Conservation (phyloP, 2,329 filamentous ascomycete species). For the Aspergillus nomiae region DNA sequence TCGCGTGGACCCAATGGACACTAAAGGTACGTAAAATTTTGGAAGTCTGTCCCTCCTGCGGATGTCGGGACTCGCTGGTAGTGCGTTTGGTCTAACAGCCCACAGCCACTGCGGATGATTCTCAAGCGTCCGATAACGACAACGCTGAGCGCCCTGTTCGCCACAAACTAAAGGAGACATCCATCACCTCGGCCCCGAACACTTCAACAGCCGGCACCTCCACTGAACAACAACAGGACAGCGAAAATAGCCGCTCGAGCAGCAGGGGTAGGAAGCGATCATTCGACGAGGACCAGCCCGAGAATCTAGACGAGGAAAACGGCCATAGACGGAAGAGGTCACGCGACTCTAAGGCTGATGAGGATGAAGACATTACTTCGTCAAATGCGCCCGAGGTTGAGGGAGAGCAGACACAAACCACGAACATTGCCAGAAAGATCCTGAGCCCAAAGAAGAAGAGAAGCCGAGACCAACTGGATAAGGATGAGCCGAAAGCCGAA, state of each 20-base stretch:
- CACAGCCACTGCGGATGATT: constrained; percentile 26
- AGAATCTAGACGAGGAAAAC: constrained; percentile 28
- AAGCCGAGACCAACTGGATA: constrained; percentile 46
- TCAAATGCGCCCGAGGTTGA: neutral
- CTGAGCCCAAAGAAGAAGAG: constrained; percentile 47
- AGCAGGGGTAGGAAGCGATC: constrained; percentile 39
- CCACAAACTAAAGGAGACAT: constrained; percentile 63
- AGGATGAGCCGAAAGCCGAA: constrained; percentile 30
- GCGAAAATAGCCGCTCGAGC: constrained; percentile 21
- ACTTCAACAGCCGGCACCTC: constrained; percentile 14
- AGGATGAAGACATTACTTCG: constrained; percentile 19
- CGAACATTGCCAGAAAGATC: constrained; percentile 24
- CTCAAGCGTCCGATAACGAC: constrained; percentile 40
- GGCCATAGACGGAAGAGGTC: constrained; percentile 45
- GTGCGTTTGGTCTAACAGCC: constrained; percentile 4
- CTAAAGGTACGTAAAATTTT: constrained; percentile 15
- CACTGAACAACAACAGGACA: constrained; percentile 12
- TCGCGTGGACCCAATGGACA: constrained; percentile 14
- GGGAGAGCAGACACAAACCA: constrained; percentile 10
- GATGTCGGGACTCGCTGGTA: neutral
- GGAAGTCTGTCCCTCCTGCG: neutral
- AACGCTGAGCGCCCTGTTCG: constrained; percentile 59
- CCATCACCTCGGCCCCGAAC: constrained; percentile 50
- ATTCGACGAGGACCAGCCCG: constrained; percentile 34
- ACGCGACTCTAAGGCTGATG: constrained; percentile 40